phyloP scores from a whole-genome alignment of 73 alveolate genomes.

The Diophrys appendiculata region DNA sequence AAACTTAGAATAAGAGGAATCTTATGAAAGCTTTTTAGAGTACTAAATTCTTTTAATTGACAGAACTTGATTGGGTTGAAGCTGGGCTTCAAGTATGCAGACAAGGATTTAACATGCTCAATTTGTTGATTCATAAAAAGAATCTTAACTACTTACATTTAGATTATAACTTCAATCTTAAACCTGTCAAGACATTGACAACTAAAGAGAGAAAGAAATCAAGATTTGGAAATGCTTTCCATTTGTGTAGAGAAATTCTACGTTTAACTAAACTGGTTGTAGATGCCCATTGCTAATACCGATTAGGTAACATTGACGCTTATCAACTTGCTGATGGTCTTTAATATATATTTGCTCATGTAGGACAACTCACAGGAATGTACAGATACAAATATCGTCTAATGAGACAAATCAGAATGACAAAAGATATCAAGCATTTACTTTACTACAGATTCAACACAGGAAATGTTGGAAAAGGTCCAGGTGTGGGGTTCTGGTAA shows the following conservation, averaged over 20 bases:
- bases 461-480: slow-evolving; percentile 99
- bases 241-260: slow-evolving; percentile 98
- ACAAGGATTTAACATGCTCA: slow-evolving; percentile 99
- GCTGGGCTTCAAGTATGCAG: slow-evolving; percentile 98
- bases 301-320: slow-evolving; percentile 99
- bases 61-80: slow-evolving; percentile 99
- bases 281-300: slow-evolving; percentile 98
- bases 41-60: slow-evolving; percentile 98
- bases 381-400: slow-evolving; percentile 99
- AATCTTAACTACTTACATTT: slow-evolving; percentile 98
- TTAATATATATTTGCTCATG: slow-evolving; percentile 98
- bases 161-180: slow-evolving; percentile 99
- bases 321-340: slow-evolving; percentile 99
- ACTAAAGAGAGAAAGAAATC: slow-evolving; percentile 99
- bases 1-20: slow-evolving; percentile 92
- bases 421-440: slow-evolving; percentile 98
- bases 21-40: slow-evolving; percentile 97
- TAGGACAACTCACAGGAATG: slow-evolving; percentile 99
- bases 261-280: slow-evolving; percentile 97
- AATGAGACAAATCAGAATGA: slow-evolving; percentile 99
- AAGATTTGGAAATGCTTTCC: slow-evolving; percentile 99
- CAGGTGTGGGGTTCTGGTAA: slow-evolving; percentile 99
- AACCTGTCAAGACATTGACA: slow-evolving; percentile 99
- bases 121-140: slow-evolving; percentile 98
- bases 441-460: slow-evolving; percentile 99